Evolutionary conservation across 306 rosid genomes (phyloP), one percentile per base, ranked within the genome.

Genomic region (Cucumis cinereus): DNA sequence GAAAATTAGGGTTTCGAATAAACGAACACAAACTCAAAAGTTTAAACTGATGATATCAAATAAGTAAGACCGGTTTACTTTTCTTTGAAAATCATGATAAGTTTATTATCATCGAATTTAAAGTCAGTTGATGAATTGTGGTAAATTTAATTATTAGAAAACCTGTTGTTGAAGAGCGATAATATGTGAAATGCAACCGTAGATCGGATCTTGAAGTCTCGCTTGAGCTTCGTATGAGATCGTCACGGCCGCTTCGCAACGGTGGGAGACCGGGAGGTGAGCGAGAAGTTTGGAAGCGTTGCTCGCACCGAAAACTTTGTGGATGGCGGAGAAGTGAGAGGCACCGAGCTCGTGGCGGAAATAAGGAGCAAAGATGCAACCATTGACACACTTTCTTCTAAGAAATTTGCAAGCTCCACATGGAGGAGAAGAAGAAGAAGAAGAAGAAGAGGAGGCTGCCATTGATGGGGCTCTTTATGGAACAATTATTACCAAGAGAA

Each of bases 351-450:
- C 99, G 76, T 95, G 92, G 85, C 88, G 88, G 78, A 95, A 92
- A 56, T 92, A 92, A 71, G 99, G 99, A 57, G 98, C 98, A 82
- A 95, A 92, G 74, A 95, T 90, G 81, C 99, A 95, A 14, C 99
- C 99, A 61, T 89, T 83, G 9, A 83, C 82, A 76, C 99, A 95
- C 87, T 92, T 95, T 74, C 99, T 88, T 76, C 99, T 92, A 88
- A 95, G 79, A 85, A 95, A 95, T 82, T 90, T 95, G 90, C 99
- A 95, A 13, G 99, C 99, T 89, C 99, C 99, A 83, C 99, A 95
- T 45, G 99, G 99, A 66, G 72, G 12, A 24, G 64, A 2, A 23
- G 63, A 58, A 58, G 64, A 35, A 41, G 47, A 41, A 77, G 97
- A 90, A 35, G 92, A 35, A 41, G 47, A 41, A 77, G 97, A 90